Evolutionary conservation across 345 rosid genomes (phyloP).

Genomic region (Eucalyptus erythrocorys): DNA sequence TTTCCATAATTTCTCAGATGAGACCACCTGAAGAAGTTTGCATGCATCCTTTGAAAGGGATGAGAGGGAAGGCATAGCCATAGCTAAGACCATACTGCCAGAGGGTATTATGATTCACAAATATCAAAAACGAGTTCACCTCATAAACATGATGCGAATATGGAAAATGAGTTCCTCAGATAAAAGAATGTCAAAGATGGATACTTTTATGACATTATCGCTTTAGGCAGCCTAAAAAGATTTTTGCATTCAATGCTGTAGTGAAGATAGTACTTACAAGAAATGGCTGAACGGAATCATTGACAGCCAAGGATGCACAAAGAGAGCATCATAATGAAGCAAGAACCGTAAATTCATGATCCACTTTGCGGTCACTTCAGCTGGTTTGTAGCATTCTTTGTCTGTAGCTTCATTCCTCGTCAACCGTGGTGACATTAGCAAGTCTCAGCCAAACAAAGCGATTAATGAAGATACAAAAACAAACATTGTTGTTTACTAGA

Average conservation of each 20-base stretch:
- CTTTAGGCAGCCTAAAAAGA: background rate
- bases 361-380: background rate
- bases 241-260: background rate
- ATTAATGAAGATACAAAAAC: background rate
- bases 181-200: background rate
- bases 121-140: background rate
- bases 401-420: constrained; percentile 33
- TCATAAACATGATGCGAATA: background rate
- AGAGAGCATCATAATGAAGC: background rate
- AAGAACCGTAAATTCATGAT: background rate
- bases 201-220: background rate
- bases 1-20: background rate
- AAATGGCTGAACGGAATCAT: background rate
- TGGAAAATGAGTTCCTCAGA: background rate
- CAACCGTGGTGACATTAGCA: constrained; percentile 11
- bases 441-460: background rate
- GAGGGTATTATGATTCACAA: background rate
- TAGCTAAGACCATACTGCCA: background rate
- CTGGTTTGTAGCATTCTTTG: constrained; percentile 30
- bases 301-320: background rate
- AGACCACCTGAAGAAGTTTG: background rate
- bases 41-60: background rate
- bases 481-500: background rate
- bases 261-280: background rate
- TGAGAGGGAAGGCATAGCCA: background rate